Evolutionary conservation across 495 filamentous ascomycete genomes (phyloP), one percentile per base, ranked within the genome.

Genomic region (Beverwykella pulmonaria): DNA sequence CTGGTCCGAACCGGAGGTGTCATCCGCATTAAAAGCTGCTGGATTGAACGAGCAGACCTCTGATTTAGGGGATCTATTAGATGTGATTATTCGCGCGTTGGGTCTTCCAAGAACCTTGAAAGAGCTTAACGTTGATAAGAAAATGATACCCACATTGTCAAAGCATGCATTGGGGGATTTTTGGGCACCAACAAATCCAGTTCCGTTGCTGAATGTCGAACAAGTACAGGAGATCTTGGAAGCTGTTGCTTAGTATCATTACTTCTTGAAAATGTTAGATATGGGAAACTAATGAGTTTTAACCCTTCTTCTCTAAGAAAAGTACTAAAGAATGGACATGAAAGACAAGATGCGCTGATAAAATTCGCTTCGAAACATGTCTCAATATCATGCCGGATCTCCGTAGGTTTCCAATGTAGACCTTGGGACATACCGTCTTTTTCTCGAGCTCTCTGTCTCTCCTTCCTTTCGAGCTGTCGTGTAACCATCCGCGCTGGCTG

Each of bases 151-250:
- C 34, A 66, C 15, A 2, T 69, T 88, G 53, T 84, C 86, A 1
- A 77, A 77, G 58, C 76, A 80, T 32, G 86, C 82, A 68, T 65
- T 88, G 54, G 73, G 80, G 14, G 83, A 87, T 71, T 73, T 76
- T 36, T 84, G 81, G 77, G 79, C 77, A 55, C 65, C 75, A 61
- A 73, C 76, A 12, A 86, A 86, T 62, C 79, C 83, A 0, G 76
- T 83, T 12, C 79, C 83, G 3, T 64, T 86, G 54, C 76, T 52
- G 49, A 70, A 80, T 52, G 81, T 82, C 61, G 71, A 63, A 36
- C 84, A 87, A 61, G 84, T 86, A 0, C 47, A 85, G 74, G 82
- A 85, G 74, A 83, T 86, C 62, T 69, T 87, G 67, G 79, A 84
- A 74, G 75, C 78, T 77, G 81, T 80, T 1, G 30, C 27, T 19